Conservation (phyloP, 495 filamentous ascomycete species). For the Neurospora sp. region DNA sequence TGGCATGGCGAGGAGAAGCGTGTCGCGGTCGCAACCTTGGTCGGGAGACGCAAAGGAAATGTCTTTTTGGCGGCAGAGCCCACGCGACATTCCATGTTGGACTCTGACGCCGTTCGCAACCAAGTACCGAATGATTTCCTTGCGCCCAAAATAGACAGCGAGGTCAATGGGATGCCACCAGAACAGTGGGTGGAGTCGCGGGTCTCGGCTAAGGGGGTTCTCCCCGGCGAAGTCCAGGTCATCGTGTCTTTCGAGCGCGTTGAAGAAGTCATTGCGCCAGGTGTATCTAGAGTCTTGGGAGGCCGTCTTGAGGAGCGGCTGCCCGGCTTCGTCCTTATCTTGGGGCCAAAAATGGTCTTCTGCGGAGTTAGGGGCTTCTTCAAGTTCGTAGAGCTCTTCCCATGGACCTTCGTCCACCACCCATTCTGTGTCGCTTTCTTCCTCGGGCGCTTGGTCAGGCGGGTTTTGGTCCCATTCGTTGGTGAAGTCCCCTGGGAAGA, state of each 20-base stretch:
- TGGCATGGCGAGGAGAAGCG: neutral
- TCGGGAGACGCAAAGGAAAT: neutral
- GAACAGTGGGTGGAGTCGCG: neutral
- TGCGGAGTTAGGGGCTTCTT: neutral
- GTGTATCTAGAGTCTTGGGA: neutral
- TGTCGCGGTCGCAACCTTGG: neutral
- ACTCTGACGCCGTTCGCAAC: neutral
- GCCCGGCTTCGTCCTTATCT: neutral
- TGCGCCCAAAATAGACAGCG: neutral
- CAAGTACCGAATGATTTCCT: neutral
- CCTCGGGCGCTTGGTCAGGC: neutral
- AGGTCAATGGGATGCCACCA: conserved; percentile 4
- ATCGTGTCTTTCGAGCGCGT: neutral
- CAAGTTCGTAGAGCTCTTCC: neutral
- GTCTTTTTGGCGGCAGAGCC: neutral
- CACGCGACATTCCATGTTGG: neutral
- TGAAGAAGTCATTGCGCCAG: neutral
- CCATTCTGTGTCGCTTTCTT: neutral
- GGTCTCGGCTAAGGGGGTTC: neutral
- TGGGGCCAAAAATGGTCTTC: neutral
- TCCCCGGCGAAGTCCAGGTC: neutral
- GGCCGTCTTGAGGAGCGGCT: neutral
- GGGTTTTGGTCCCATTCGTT: neutral
- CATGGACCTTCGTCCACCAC: neutral
- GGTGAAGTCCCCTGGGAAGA: neutral